phyloP scores from a whole-genome alignment of 2,329 filamentous ascomycete genomes.

The Colletotrichum musae region DNA sequence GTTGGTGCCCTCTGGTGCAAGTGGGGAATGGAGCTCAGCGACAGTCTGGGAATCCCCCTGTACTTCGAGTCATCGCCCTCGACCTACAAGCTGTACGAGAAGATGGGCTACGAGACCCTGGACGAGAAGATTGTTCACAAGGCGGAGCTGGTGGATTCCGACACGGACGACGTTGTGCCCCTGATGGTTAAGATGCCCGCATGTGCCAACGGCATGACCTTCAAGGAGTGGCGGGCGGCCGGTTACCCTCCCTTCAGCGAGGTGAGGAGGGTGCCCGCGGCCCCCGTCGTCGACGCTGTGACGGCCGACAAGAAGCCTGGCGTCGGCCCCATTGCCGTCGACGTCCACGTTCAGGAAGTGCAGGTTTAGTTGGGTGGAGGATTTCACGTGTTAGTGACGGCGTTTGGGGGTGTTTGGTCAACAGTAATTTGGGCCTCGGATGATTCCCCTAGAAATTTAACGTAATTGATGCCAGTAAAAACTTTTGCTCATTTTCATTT shows the following conservation, averaged over 20 bases:
- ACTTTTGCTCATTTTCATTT: background rate
- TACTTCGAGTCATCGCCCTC: conserved; percentile 63
- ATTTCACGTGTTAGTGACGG: background rate
- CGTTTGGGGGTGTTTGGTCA: conserved; percentile 17
- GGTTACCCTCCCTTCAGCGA: conserved; percentile 38
- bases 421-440: conserved; percentile 1
- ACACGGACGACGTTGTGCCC: conserved; percentile 55
- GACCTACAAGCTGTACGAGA: conserved; percentile 60
- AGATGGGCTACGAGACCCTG: conserved; percentile 59
- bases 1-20: conserved; percentile 58
- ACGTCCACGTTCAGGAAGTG: conserved; percentile 35
- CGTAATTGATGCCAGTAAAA: background rate
- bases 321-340: conserved; percentile 7
- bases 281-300: background rate
- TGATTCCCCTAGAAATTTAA: conserved; percentile 15
- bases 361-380: conserved; percentile 3
- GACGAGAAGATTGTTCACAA: conserved; percentile 57
- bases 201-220: conserved; percentile 49
- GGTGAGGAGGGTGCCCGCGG: conserved; percentile 24
- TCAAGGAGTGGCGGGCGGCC: conserved; percentile 51
- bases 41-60: conserved; percentile 55
- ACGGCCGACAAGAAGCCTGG: conserved; percentile 13
- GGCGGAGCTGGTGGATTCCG: conserved; percentile 51
- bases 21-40: conserved; percentile 55
- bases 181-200: conserved; percentile 60